These are phyloP conservation scores for Quercus phellos DNA, from an alignment of 331 rosid species.

Conservation along the genomic window DNA sequence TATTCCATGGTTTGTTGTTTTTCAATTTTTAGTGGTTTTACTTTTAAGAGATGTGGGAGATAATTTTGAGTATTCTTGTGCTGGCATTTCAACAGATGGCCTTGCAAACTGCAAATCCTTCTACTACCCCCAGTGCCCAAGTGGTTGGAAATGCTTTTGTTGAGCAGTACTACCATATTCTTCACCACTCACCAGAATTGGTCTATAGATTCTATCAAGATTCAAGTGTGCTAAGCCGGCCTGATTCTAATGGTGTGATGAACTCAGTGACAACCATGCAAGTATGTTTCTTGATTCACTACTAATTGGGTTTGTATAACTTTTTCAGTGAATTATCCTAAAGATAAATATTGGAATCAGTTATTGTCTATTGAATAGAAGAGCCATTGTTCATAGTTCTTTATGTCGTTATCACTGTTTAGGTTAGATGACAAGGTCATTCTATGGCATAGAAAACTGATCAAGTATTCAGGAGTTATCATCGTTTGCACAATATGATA, in stretches of 20 bases:
- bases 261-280: slow-evolving; percentile 50
- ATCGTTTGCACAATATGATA: background rate
- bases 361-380: background rate
- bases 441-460: background rate
- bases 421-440: background rate
- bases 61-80: slow-evolving; percentile 16
- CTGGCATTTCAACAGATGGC: slow-evolving; percentile 50
- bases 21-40: background rate
- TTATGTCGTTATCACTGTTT: background rate
- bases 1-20: background rate
- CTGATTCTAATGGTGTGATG: slow-evolving; percentile 41
- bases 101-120: slow-evolving; percentile 35
- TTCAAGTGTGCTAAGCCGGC: slow-evolving; percentile 48
- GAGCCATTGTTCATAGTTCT: background rate
- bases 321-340: background rate
- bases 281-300: slow-evolving; percentile 33
- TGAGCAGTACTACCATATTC: slow-evolving; percentile 56
- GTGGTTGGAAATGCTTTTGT: slow-evolving; percentile 56
- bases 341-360: background rate
- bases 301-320: background rate
- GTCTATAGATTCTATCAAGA: slow-evolving; percentile 50
- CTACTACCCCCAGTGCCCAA: slow-evolving; percentile 39
- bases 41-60: slow-evolving; percentile 8
- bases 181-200: slow-evolving; percentile 51
- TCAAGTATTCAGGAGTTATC: background rate